phyloP scores from a whole-genome alignment of 2,329 filamentous ascomycete genomes.

The Clonostachys rosea region DNA sequence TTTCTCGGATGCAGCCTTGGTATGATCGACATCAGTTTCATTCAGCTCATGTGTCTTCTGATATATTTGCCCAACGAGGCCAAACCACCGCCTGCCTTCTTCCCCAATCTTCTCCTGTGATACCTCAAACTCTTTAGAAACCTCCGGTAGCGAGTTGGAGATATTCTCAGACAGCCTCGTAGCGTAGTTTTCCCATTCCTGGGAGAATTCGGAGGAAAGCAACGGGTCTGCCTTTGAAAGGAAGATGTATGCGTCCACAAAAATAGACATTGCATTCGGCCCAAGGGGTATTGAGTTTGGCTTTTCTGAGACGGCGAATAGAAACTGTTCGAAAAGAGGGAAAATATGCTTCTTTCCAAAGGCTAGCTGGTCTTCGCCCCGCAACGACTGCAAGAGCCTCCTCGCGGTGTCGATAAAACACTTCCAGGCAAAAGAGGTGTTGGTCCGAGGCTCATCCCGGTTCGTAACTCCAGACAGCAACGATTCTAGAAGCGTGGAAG shows the following conservation, averaged over 20 bases:
- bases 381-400: slow-evolving; percentile 42
- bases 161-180: slow-evolving; percentile 56
- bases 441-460: slow-evolving; percentile 69
- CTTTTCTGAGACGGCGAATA: slow-evolving; percentile 38
- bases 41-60: slow-evolving; percentile 15
- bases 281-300: slow-evolving; percentile 22
- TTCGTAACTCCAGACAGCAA: slow-evolving; percentile 67
- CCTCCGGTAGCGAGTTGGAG: slow-evolving; percentile 72
- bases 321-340: slow-evolving; percentile 49
- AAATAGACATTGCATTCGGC: slow-evolving; percentile 24
- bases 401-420: slow-evolving; percentile 65
- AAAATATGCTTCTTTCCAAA: slow-evolving; percentile 47
- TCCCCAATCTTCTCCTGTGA: slow-evolving; percentile 68
- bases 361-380: slow-evolving; percentile 35
- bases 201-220: slow-evolving; percentile 42
- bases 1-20: slow-evolving; percentile 16
- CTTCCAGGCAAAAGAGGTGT: slow-evolving; percentile 66
- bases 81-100: slow-evolving; percentile 64
- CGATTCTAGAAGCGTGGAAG: slow-evolving; percentile 58
- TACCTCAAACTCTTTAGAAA: slow-evolving; percentile 69
- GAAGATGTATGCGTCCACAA: slow-evolving; percentile 43
- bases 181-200: slow-evolving; percentile 48
- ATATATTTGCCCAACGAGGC: slow-evolving; percentile 44
- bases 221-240: slow-evolving; percentile 32
- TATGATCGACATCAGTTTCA: slow-evolving; percentile 17